Percentiles rank a stretch among this genome's conserved stretches.
Conservation (phyloP, 225 moss, liverwort and hornwort genomes). For the Marchantia paleacea region DNA sequence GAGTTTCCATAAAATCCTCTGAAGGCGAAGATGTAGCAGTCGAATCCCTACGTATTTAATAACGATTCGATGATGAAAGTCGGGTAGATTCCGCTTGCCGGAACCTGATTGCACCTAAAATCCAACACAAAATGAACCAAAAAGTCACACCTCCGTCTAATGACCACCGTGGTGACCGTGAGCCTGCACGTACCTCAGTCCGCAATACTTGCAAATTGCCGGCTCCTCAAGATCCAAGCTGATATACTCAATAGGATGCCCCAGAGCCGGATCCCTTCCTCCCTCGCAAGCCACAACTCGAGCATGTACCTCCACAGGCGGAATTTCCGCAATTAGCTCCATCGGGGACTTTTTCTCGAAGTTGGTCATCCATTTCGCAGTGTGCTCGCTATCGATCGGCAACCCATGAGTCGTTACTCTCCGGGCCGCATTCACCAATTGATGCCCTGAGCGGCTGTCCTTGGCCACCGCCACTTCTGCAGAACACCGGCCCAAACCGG, state of each 20-base stretch:
- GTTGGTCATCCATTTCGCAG: conserved; percentile 74
- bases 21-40: background rate
- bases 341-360: conserved; percentile 57
- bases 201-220: conserved; percentile 58
- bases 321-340: conserved; percentile 72
- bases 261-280: conserved; percentile 71
- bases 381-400: conserved; percentile 44
- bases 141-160: conserved; percentile 5
- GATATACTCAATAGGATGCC: conserved; percentile 89
- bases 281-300: conserved; percentile 86
- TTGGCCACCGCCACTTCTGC: background rate
- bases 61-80: background rate
- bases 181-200: conserved; percentile 51
- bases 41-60: background rate
- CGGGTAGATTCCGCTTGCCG: background rate
- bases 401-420: conserved; percentile 1
- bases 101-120: background rate
- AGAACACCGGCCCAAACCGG: background rate
- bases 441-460: background rate
- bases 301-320: conserved; percentile 64
- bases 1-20: background rate
- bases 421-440: conserved; percentile 4
- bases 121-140: background rate
- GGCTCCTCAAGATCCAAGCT: conserved; percentile 55
- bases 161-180: conserved; percentile 23